Evolutionary conservation across 805 yeast species (phyloP).

Genomic region (Ogataea zsoltii): DNA sequence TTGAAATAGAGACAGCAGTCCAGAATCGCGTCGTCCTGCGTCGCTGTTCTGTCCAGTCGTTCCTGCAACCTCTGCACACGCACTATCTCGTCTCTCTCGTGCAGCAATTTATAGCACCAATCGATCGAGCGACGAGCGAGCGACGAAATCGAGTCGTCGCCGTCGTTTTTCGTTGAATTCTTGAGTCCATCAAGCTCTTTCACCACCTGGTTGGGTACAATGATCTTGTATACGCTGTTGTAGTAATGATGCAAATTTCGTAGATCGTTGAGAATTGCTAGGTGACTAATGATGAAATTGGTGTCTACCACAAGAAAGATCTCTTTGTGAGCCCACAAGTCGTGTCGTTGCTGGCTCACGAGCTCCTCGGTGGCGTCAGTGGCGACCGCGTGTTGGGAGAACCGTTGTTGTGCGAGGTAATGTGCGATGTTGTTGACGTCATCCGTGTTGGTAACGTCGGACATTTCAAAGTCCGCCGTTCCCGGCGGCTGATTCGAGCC

Average conservation of each 20-base stretch:
- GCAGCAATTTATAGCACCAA: conserved; percentile 70
- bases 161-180: conserved; percentile 29
- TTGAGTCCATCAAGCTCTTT: conserved; percentile 86
- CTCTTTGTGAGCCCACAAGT: conserved; percentile 8
- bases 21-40: conserved; percentile 78
- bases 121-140: conserved; percentile 71
- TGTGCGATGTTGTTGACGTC: conserved; percentile 20
- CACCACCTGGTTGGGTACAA: conserved; percentile 71
- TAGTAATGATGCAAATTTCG: conserved; percentile 40
- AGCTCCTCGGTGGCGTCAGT: background rate
- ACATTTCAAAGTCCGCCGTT: conserved; percentile 18
- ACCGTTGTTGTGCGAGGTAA: conserved; percentile 8
- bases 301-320: conserved; percentile 71
- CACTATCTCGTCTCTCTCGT: conserved; percentile 49
- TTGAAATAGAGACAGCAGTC: conserved; percentile 78
- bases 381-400: conserved; percentile 1
- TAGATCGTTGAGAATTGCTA: conserved; percentile 57
- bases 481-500: no score
- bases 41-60: conserved; percentile 42
- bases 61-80: conserved; percentile 67
- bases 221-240: conserved; percentile 44
- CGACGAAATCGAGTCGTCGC: conserved; percentile 27
- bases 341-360: background rate
- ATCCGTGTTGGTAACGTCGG: conserved; percentile 18
- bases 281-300: conserved; percentile 73